Percentiles rank a stretch among this genome's conserved stretches.
Conservation (phyloP, 176 grass and related monocot species). For the Urochloa ruziziensis region DNA sequence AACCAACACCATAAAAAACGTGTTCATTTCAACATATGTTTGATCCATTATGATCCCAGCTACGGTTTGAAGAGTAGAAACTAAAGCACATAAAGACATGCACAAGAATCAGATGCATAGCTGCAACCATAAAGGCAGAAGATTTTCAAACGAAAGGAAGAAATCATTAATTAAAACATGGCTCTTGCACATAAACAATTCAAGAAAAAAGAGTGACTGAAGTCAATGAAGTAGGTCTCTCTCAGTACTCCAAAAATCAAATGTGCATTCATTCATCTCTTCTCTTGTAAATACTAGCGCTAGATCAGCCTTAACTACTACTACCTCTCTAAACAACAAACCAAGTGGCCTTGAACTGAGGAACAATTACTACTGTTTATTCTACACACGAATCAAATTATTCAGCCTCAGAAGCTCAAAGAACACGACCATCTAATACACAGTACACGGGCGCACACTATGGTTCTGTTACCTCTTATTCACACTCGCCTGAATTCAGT, state of each 20-base stretch:
- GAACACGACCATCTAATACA: not conserved
- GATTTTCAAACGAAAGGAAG: not conserved
- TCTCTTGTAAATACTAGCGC: not conserved
- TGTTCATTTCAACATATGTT: conserved; percentile 11
- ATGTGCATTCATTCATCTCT: not conserved
- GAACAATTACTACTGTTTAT: not conserved
- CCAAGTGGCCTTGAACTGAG: not conserved
- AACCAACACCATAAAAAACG: not conserved
- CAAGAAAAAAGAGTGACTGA: not conserved
- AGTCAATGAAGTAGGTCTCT: not conserved
- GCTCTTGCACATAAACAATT: conserved; percentile 17
- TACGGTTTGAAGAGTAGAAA: not conserved
- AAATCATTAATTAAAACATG: not conserved
- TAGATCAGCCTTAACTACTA: not conserved
- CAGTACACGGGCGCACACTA: not conserved
- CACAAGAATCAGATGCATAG: conserved; percentile 8
- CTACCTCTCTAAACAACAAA: conserved; percentile 8
- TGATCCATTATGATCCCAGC: not conserved
- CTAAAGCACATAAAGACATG: not conserved
- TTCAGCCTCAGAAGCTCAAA: conserved; percentile 1
- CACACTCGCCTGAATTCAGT: not conserved
- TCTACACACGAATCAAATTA: not conserved
- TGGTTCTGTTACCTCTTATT: not conserved
- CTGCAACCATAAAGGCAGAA: not conserved
- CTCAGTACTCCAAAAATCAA: not conserved